Evolutionary conservation across 768 basidiomycete genomes (phyloP).

Genomic region (Calocybe indica): DNA sequence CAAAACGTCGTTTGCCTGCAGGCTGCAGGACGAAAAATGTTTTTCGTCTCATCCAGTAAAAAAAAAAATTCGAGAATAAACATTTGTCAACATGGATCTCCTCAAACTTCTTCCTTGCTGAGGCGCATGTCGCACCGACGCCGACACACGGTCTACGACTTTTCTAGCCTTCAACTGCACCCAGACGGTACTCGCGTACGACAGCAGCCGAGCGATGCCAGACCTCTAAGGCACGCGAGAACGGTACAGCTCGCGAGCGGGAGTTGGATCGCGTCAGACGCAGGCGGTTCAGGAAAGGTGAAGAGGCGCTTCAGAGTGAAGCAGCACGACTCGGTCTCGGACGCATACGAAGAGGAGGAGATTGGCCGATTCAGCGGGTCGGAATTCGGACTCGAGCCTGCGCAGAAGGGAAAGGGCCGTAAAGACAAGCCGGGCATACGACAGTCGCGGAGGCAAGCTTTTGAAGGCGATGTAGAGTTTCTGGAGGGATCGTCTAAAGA

Average conservation of each 20-base stretch:
- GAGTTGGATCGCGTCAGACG: constrained; percentile 65
- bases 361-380: constrained; percentile 1
- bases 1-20: not conserved
- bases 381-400: not conserved
- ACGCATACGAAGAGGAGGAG: not conserved
- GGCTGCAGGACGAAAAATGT: not conserved
- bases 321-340: not conserved
- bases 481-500: constrained; percentile 28
- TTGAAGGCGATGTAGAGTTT: constrained; percentile 47
- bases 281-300: constrained; percentile 36
- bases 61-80: not conserved
- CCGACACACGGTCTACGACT: constrained; percentile 57
- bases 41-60: not conserved
- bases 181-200: constrained; percentile 59
- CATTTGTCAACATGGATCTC: not conserved
- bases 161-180: constrained; percentile 57
- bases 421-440: constrained; percentile 15
- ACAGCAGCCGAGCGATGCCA: constrained; percentile 20
- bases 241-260: constrained; percentile 34
- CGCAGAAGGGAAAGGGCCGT: not conserved
- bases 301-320: constrained; percentile 2
- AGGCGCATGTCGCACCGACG: constrained; percentile 24
- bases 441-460: constrained; percentile 36
- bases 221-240: constrained; percentile 7
- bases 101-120: not conserved